phyloP scores from a whole-genome alignment of 257 asterid genomes.

The Misopates orontium region DNA sequence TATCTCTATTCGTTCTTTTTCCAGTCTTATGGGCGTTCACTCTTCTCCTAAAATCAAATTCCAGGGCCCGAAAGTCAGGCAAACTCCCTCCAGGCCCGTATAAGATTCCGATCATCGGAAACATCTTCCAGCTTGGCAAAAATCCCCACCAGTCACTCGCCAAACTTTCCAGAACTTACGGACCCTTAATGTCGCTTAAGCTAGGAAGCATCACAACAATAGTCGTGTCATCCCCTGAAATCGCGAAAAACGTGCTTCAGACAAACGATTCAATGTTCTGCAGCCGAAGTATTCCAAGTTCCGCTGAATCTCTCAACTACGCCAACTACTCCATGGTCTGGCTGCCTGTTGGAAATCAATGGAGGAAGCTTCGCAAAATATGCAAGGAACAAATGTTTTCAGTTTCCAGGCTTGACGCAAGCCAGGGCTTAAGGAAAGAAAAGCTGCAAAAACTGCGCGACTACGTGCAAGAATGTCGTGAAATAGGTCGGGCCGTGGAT shows the following conservation, averaged over 20 bases:
- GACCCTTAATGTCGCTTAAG: conserved; percentile 37
- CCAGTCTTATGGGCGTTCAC: background rate
- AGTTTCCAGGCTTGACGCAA: conserved; percentile 29
- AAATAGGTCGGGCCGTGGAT: conserved; percentile 42
- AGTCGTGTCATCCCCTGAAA: conserved; percentile 37
- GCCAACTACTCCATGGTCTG: conserved; percentile 29
- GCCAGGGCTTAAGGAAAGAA: conserved; percentile 37
- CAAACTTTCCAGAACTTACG: conserved; percentile 32
- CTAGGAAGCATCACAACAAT: conserved; percentile 31
- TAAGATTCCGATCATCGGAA: conserved; percentile 38
- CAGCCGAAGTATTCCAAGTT: conserved; percentile 9
- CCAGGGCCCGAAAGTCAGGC: conserved; percentile 16
- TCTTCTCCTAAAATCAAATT: conserved; percentile 11
- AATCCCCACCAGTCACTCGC: conserved; percentile 37
- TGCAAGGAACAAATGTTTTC: conserved; percentile 47
- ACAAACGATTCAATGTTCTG: conserved; percentile 31
- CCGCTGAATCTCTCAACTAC: conserved; percentile 12
- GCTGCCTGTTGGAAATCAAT: conserved; percentile 33
- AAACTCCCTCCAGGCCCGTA: conserved; percentile 47
- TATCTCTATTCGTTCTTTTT: conserved; percentile 3
- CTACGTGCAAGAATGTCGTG: conserved; percentile 31
- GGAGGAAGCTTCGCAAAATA: conserved; percentile 44
- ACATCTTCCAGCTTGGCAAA: conserved; percentile 32
- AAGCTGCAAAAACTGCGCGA: conserved; percentile 38
- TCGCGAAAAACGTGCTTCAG: conserved; percentile 31